Evolutionary conservation across 129 eudicot genomes (phyloP).

Genomic region (Chrysanthemum makinoi): DNA sequence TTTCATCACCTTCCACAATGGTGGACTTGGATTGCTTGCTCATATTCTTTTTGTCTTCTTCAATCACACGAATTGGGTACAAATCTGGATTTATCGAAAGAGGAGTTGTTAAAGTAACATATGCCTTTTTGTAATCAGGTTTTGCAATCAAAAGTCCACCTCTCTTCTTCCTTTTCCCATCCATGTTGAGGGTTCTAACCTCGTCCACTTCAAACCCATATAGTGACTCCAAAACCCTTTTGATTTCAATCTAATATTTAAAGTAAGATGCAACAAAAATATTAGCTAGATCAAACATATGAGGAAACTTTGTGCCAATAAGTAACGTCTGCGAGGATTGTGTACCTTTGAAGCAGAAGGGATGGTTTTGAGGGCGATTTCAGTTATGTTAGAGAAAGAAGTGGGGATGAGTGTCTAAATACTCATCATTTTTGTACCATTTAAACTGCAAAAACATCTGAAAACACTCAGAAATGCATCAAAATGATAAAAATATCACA

Average conservation of each 20-base stretch:
- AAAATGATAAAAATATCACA: too few species aligned
- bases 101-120: constrained; percentile 65
- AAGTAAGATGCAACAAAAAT: too few species aligned
- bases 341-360: constrained; percentile 91
- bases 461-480: too few species aligned
- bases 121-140: constrained; percentile 94
- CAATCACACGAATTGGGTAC: constrained; percentile 64
- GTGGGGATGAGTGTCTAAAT: too few species aligned
- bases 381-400: constrained; percentile 77
- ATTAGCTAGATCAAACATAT: background rate
- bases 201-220: constrained; percentile 90
- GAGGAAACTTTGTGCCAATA: background rate
- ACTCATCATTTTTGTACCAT: too few species aligned
- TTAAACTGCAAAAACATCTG: too few species aligned
- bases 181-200: constrained; percentile 90
- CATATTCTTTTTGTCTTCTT: constrained; percentile 64
- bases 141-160: constrained; percentile 78
- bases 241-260: constrained; percentile 66
- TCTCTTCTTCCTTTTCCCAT: constrained; percentile 88
- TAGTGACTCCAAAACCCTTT: constrained; percentile 79
- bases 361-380: constrained; percentile 92
- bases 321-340: too few species aligned
- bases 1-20: constrained; percentile 61
- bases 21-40: constrained; percentile 62
- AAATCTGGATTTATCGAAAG: constrained; percentile 72